Evolutionary conservation across 192 early-diverging fungal species (phyloP), one percentile per base, ranked within the genome.

Genomic region (Coemansia brasiliensis): DNA sequence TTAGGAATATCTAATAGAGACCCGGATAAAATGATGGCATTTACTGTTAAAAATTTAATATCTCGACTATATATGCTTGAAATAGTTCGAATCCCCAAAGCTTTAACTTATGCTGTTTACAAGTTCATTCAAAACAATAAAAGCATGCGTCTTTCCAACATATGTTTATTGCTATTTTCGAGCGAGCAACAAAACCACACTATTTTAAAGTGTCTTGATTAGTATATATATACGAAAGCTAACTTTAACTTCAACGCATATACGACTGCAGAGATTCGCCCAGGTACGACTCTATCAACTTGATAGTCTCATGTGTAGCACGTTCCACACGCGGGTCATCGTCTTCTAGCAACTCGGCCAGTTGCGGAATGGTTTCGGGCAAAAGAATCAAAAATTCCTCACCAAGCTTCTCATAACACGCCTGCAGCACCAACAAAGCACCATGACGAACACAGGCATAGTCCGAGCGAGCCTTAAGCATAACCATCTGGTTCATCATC

Each of bases 321-420:
- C 82, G 81, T 71, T 96, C 92, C 3, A 99, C 93, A 44, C 88
- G 83, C 35, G 78, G 69, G 56, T 95, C 91, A 39, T 92, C 90
- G 61, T 98, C 92, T 72, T 99, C 96, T 89, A 95, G 87, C 24
- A 97, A 68, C 74, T 99, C 96, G 2, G 93, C 92, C 66, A 99
- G 67, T 65, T 89, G 90, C 5, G 96, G 93, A 44, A 99, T 91
- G 37, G 92, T 96, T 71, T 97, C 94, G 10, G 95, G 92, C 70
- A 99, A 81, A 55, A 94, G 75, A 22, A 92, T 82, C 32, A 97
- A 78, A 78, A 91, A 94, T 65, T 95, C 94, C 65, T 99, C 96
- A n/a, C 95, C 94, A 8, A 96, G 77, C 26, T 83, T 81, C 51
- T 83, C 75, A 63, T 96, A 99, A 32, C 96, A 85, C 56, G 91